Evolutionary conservation across 306 rosid genomes (phyloP).

Genomic region (Prosopis cineraria): DNA sequence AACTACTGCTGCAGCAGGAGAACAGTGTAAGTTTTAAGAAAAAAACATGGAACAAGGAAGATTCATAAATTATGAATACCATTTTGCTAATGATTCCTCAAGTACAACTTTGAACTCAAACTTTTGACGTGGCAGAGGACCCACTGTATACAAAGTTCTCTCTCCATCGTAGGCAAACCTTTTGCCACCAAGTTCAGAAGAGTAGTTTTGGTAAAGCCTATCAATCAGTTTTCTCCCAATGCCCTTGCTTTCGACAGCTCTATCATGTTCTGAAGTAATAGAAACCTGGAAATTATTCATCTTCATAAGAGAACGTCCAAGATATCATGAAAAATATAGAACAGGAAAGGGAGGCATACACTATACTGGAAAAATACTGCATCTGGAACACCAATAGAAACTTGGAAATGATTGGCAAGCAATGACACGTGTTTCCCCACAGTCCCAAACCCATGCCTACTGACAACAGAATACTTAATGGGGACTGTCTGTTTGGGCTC

Average conservation of each 20-base stretch:
- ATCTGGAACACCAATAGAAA: slow-evolving; percentile 54
- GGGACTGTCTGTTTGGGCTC: slow-evolving; percentile 41
- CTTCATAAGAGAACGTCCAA: slow-evolving; percentile 26
- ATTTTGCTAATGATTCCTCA: slow-evolving; percentile 69
- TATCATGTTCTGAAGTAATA: slow-evolving; percentile 64
- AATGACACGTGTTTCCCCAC: slow-evolving; percentile 53
- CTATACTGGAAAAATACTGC: slow-evolving; percentile 80
- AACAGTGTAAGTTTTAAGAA: slow-evolving; percentile 30
- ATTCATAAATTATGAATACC: slow-evolving; percentile 34
- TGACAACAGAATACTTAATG: slow-evolving; percentile 52
- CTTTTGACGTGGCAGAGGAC: slow-evolving; percentile 63
- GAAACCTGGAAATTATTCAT: slow-evolving; percentile 57
- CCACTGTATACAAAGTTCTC: slow-evolving; percentile 71
- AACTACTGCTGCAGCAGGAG: slow-evolving; percentile 38
- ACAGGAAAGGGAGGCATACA: slow-evolving; percentile 53
- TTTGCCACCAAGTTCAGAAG: slow-evolving; percentile 64
- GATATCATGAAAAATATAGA: slow-evolving; percentile 10
- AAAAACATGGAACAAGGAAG: slow-evolving; percentile 21
- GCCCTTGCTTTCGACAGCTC: slow-evolving; percentile 59
- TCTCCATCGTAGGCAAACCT: slow-evolving; percentile 82
- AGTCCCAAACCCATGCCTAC: slow-evolving; percentile 64
- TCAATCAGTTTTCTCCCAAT: slow-evolving; percentile 79
- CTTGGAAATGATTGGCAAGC: slow-evolving; percentile 73
- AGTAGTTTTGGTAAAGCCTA: slow-evolving; percentile 63
- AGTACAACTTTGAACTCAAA: slow-evolving; percentile 65